Conservation (phyloP, 805 yeast species). For the Sungouiella thailandica region DNA sequence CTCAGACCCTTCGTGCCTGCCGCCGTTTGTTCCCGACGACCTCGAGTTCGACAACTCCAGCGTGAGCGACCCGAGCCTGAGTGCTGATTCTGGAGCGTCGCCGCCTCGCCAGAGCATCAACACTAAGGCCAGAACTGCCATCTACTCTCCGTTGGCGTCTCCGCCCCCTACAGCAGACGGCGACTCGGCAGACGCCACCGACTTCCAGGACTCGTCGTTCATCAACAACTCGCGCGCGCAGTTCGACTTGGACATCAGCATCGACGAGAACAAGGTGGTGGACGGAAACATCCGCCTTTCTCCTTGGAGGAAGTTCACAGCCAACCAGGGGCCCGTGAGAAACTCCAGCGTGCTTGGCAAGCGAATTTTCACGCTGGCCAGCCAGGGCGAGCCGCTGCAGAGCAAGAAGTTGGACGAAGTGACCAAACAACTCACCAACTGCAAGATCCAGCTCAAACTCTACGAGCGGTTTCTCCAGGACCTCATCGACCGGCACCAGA, state of each 20-base stretch:
- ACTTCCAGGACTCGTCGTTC: conserved; percentile 13
- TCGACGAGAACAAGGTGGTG: conserved; percentile 10
- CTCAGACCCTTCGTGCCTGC: conserved; percentile 7
- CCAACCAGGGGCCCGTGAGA: conserved; percentile 8
- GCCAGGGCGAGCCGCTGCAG: conserved; percentile 3
- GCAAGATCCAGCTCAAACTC: conserved; percentile 34
- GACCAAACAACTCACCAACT: conserved; percentile 26
- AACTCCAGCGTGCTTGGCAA: conserved; percentile 6
- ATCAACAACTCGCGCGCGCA: conserved; percentile 13
- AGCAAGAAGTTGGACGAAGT: conserved; percentile 12
- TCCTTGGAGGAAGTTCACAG: conserved; percentile 9
- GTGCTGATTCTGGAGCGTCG: conserved; percentile 5
- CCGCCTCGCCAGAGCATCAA: no score
- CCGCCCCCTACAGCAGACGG: background rate
- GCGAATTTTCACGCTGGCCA: conserved; percentile 6
- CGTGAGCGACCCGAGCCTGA: conserved; percentile 6
- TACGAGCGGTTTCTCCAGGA: conserved; percentile 38
- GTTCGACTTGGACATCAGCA: conserved; percentile 14
- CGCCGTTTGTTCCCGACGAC: background rate
- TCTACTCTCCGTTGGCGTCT: conserved; percentile 3
- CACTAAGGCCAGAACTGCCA: no score
- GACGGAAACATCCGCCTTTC: conserved; percentile 3
- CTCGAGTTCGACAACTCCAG: background rate
- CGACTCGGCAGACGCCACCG: conserved; percentile 1
- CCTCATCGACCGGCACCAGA: conserved; percentile 19